Base-by-base conservation (phyloP, 2,329 filamentous ascomycete genomes). In the Lizonia empirigonia region DNA sequence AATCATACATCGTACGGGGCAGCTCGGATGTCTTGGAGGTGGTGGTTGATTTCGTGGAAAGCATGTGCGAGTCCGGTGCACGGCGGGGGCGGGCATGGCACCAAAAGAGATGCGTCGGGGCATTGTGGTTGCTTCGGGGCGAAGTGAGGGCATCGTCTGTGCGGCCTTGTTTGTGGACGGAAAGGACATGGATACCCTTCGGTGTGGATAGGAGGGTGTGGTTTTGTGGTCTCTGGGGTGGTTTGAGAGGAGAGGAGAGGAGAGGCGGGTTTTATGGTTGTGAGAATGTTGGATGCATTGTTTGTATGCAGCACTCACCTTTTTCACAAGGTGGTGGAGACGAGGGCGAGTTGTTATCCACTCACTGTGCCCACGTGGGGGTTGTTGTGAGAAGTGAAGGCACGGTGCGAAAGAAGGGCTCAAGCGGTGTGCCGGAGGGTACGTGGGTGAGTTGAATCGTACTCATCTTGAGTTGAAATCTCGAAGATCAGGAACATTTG, bases 291-390 rank as follows among this genome's bases (percentile, higher is more conserved):
- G 1, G 2, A 18, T 24, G 5, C 10, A 26, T 37, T 30, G 27
- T 13, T 18, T 26, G 15, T 26, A 20, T 13, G 36, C 37, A 29
- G 13, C 6, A 15, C 10, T 20, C 7, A 30, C 19, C 5, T 12
- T 30, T 10, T 13, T 5, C 23, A 13, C 8, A 5, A 5, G 2
- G 8, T 26, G 15, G 32, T 49, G 30, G 26, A 36, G 19, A 30
- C 7, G 9, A 22, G 19, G 16, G 2, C 2, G 20, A 5, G 5
- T 15, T 9, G 1, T 10, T 24, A 12, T n/a, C 38, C 12, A 44
- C 15, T 46, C 33, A 27, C 33, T 37, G 9, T 22, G 26, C 27
- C 15, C 38, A 44, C 33, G 38, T 49, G 30, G 37, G 24, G 18
- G 8, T 3, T 18, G 6, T 9, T 7, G 20, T 29, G 30, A 18